Percentiles rank a stretch among this genome's conserved stretches.
Evolutionary conservation across 768 basidiomycete species (phyloP).

Genomic region (Lactifluus pinguis): DNA sequence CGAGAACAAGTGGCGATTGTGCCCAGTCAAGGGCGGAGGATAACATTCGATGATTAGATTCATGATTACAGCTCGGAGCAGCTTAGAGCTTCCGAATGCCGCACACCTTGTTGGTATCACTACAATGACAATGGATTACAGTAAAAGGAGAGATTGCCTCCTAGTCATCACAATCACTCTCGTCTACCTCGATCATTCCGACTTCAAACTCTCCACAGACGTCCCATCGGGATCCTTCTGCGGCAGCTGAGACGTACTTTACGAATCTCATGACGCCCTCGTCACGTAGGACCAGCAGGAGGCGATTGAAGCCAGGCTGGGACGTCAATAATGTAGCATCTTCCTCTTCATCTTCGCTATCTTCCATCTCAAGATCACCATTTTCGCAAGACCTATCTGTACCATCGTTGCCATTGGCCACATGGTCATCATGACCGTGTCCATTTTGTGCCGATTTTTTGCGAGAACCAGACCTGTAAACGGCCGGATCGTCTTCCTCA

Average conservation of each 20-base stretch:
- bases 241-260: conserved; percentile 87
- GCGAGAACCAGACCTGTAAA: conserved; percentile 55
- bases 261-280: conserved; percentile 91
- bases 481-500: conserved; percentile 91
- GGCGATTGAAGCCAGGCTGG: conserved; percentile 82
- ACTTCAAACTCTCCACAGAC: conserved; percentile 88
- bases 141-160: not conserved
- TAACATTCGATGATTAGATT: conserved; percentile 43
- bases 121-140: not conserved
- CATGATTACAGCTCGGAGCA: conserved; percentile 3
- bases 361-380: not conserved
- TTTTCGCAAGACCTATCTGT: conserved; percentile 15
- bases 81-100: not conserved
- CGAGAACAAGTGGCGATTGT: conserved; percentile 71
- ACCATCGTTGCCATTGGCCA: conserved; percentile 17
- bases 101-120: not conserved
- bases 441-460: conserved; percentile 21
- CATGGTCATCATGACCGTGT: conserved; percentile 10
- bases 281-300: conserved; percentile 85
- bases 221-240: conserved; percentile 90
- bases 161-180: conserved; percentile 8
- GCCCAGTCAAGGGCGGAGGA: conserved; percentile 61
- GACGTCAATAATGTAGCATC: conserved; percentile 79
- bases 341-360: conserved; percentile 33
- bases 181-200: conserved; percentile 50